These are phyloP conservation scores for Solanum piurae DNA, from an alignment of 257 asterid genomes.

Conservation along the genomic window DNA sequence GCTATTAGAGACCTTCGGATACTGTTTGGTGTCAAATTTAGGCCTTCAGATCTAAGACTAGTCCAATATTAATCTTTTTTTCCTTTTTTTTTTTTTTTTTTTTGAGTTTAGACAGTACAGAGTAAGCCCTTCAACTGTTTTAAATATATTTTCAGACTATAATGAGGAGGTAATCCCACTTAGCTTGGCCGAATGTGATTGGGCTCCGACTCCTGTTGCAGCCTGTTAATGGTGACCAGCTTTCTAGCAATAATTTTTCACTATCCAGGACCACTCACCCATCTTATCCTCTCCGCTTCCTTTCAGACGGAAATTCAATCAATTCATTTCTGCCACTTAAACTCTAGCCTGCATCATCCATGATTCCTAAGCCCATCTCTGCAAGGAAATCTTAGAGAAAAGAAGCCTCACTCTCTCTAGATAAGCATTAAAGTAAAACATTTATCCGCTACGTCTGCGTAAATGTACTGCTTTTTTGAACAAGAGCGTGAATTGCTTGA, in stretches of 20 bases:
- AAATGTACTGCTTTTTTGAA: not conserved
- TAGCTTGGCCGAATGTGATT: not conserved
- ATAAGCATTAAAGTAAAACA: not conserved
- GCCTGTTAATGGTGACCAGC: not conserved
- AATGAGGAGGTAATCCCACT: not conserved
- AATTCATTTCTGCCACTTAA: not conserved
- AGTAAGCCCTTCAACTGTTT: not conserved
- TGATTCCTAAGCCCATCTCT: not conserved
- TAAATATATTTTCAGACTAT: not conserved
- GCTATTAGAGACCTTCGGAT: not conserved
- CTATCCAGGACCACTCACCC: not conserved
- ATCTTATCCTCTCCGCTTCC: not conserved
- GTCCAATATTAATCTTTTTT: not conserved
- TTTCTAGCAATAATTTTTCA: not conserved
- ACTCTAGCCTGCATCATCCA: not conserved
- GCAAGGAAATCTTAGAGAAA: not conserved
- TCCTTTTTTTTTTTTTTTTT: not conserved
- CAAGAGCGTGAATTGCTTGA: not conserved
- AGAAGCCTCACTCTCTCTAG: not conserved
- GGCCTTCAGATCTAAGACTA: not conserved
- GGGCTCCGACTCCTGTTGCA: not conserved
- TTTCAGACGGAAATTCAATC: not conserved
- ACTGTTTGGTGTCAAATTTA: not conserved
- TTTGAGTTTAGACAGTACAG: not conserved
- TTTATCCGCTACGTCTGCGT: not conserved